phyloP scores from a whole-genome alignment of 169 alveolate genomes.

The Eimeria tenella region DNA sequence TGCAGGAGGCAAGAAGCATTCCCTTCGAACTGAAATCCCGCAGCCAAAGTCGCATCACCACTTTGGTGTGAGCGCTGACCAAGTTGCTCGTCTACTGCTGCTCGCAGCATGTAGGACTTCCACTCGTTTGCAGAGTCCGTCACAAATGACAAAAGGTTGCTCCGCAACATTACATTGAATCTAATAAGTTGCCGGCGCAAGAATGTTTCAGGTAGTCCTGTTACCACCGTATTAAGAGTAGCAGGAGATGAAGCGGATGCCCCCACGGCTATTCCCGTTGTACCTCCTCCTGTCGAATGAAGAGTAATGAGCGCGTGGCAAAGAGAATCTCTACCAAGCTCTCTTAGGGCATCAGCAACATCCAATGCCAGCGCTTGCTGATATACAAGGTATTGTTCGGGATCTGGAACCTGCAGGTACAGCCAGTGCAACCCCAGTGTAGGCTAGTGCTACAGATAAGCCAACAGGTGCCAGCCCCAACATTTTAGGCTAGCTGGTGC shows the following conservation, averaged over 20 bases:
- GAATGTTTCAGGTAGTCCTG: slow-evolving; percentile 15
- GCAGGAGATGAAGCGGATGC: slow-evolving; percentile 15
- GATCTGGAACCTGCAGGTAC: slow-evolving; percentile 40
- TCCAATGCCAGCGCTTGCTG: slow-evolving; percentile 59
- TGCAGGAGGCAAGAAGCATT: slow-evolving; percentile 48
- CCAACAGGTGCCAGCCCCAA: no score
- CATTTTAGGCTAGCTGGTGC: no score
- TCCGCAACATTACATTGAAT: slow-evolving; percentile 58
- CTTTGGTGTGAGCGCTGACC: slow-evolving; percentile 3
- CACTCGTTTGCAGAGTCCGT: slow-evolving; percentile 63
- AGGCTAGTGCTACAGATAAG: no score
- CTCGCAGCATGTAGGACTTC: slow-evolving; percentile 61
- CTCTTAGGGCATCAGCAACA: slow-evolving; percentile 69
- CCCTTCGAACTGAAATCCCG: slow-evolving; percentile 17
- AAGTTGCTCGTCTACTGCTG: slow-evolving; percentile 37
- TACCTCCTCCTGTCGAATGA: background rate
- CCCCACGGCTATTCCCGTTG: background rate
- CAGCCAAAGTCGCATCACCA: slow-evolving; percentile 15
- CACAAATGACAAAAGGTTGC: slow-evolving; percentile 58
- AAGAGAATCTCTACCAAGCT: slow-evolving; percentile 59
- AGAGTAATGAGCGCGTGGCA: slow-evolving; percentile 64
- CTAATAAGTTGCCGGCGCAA: slow-evolving; percentile 63
- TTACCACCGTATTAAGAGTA: background rate
- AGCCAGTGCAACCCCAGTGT: background rate
- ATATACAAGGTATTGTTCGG: slow-evolving; percentile 54